phyloP scores from a whole-genome alignment of 768 basidiomycete species.

The Pleurotus ostreatus region DNA sequence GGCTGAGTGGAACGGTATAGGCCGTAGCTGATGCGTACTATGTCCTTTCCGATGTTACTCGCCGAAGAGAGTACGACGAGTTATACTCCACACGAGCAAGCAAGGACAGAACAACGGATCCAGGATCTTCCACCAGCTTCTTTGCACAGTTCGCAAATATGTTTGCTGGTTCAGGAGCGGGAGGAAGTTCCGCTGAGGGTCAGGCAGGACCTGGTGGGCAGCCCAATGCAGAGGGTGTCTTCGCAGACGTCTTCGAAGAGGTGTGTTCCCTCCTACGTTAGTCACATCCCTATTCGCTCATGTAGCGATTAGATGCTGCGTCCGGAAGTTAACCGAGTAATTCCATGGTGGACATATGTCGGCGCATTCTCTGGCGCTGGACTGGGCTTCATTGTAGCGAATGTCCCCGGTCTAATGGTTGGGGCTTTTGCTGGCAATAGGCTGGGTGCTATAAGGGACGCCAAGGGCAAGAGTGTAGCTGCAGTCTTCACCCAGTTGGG shows the following conservation, averaged over 20 bases:
- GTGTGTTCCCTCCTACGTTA: conserved; percentile 33
- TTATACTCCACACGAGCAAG: conserved; percentile 53
- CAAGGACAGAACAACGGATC: conserved; percentile 54
- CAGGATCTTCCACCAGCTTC: conserved; percentile 67
- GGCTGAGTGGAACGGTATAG: conserved; percentile 26
- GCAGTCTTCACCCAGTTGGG: conserved; percentile 80
- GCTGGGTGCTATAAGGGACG: conserved; percentile 88
- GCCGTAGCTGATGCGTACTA: conserved; percentile 94
- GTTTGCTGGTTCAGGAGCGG: conserved; percentile 49
- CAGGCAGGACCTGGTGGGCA: conserved; percentile 31
- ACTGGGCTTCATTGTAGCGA: conserved; percentile 60
- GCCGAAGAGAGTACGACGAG: conserved; percentile 69
- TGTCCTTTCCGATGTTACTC: conserved; percentile 76
- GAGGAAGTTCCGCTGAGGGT: conserved; percentile 21
- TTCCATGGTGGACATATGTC: conserved; percentile 75
- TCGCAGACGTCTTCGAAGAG: conserved; percentile 91
- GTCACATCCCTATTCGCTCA: not conserved
- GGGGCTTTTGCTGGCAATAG: conserved; percentile 87
- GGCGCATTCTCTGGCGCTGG: conserved; percentile 73
- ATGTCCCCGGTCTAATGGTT: conserved; percentile 81
- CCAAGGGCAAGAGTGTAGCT: conserved; percentile 91
- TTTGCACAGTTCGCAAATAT: conserved; percentile 72
- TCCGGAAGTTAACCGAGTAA: conserved; percentile 72
- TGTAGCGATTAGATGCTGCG: conserved; percentile 56
- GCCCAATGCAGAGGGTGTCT: conserved; percentile 78